Evolutionary conservation across 1,284 basidiomycete species (phyloP), one percentile per base, ranked within the genome.

Genomic region (Puccinia horiana): DNA sequence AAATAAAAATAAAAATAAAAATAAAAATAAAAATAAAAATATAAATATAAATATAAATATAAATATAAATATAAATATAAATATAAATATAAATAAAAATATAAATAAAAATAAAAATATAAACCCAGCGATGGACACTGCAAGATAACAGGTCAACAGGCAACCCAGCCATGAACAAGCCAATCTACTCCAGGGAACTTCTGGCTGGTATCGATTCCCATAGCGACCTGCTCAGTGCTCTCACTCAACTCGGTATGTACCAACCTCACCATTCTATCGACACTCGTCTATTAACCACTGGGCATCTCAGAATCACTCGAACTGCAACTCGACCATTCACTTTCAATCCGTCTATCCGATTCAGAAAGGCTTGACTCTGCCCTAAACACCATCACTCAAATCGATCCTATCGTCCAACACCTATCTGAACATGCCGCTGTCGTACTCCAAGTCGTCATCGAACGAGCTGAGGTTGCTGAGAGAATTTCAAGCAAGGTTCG

Each of bases 401-500:
- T 81, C 37, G 52, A 69, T 35, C 78, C 78, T 5, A 73, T 42
- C 35, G 47, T 81, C 20, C 58, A 56, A n/a, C 40, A 54, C 40
- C 72, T 81, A 9, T 42, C 70, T 26, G 35, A 73, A 18, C 70
- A 81, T 65, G 69, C 70, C 14, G 35, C 44, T 11, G 47, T 44
- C 18, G 32, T 81, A 26, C 70, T 75, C 58, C 70, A 81, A 47
- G 70, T 81, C 14, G 70, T 81, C n/a, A 73, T 44, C 52, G 79
- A 74, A 65, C 79, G 79, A 47, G 79, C 79, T 37, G 69, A 56
- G n/a, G 61, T 81, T 16, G 79, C 79, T 32, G 70, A 81, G 72
- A 58, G 79, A 37, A 74, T 81, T 35, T 81, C 79, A 63, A 65
- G 70, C 44, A 73, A 81, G 56, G 79, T 81, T 73, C 79, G 79